These are phyloP conservation scores for Colletotrichum australisinense DNA, from an alignment of 2,329 filamentous ascomycete species.

Conservation along the genomic window DNA sequence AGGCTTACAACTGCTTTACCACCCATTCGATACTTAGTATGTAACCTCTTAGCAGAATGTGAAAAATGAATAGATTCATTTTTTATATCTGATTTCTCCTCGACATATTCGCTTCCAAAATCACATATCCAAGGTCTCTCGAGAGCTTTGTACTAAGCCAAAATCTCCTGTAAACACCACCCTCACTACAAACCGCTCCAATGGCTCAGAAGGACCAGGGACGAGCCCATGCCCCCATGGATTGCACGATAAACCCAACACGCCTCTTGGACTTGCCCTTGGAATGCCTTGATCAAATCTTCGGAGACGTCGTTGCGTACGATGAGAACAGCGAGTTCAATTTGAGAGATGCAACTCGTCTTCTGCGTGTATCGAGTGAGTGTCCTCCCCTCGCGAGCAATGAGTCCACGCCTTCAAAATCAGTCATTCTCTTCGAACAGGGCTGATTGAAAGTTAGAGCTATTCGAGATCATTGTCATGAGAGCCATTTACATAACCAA, in stretches of 20 bases:
- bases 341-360: not conserved
- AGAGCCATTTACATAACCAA: not conserved
- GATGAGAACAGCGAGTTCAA: not conserved
- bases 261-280: not conserved
- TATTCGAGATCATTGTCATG: slow-evolving; percentile 3
- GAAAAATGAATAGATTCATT: not conserved
- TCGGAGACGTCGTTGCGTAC: not conserved
- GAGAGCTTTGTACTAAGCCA: too few relatives aligned
- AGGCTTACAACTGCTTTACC: not conserved
- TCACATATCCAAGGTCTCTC: too few relatives aligned
- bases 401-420: not conserved
- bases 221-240: not conserved
- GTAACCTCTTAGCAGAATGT: not conserved
- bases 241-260: not conserved
- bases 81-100: not conserved
- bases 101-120: not conserved
- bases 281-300: not conserved
- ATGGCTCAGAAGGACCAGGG: not conserved
- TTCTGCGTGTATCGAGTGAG: not conserved
- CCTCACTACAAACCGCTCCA: too few relatives aligned
- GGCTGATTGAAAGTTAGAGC: not conserved
- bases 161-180: too few relatives aligned
- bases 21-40: not conserved
- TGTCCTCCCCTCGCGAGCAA: not conserved
- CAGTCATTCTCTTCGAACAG: too few relatives aligned